These are phyloP conservation scores for Trichosporon faecale DNA, from an alignment of 1,284 basidiomycete genomes.

Conservation along the genomic window DNA sequence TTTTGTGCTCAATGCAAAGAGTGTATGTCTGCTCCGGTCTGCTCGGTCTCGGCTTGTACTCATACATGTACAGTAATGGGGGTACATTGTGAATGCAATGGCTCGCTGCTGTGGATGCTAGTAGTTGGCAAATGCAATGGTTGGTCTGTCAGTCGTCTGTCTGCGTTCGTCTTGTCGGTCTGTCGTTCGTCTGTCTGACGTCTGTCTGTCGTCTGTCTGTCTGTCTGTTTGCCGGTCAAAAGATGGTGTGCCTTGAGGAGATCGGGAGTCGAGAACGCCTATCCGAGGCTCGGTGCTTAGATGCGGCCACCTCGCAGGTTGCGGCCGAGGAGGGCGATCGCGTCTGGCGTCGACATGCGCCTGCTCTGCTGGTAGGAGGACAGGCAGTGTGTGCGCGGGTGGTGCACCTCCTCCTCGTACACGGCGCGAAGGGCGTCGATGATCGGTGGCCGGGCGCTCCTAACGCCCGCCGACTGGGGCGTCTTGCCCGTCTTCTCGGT, in stretches of 20 bases:
- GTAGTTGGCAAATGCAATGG: neutral
- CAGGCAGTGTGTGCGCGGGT: neutral
- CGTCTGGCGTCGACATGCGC: constrained; percentile 2
- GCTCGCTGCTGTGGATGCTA: neutral
- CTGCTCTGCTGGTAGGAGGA: constrained; percentile 1
- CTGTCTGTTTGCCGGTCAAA: too few relatives aligned
- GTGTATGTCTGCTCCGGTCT: too few relatives aligned
- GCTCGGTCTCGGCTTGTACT: too few relatives aligned
- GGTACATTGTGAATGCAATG: constrained; percentile 3
- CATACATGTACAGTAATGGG: constrained; percentile 1
- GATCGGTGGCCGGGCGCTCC: neutral
- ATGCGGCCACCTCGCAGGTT: neutral
- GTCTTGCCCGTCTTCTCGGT: neutral
- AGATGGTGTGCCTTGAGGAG: too few relatives aligned
- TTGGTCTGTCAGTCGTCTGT: neutral
- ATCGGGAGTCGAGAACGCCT: neutral
- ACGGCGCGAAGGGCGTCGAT: neutral
- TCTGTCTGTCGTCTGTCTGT: too few relatives aligned
- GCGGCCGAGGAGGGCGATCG: neutral
- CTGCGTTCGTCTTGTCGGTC: too few relatives aligned
- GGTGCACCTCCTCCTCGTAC: constrained; percentile 6
- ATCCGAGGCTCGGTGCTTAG: neutral
- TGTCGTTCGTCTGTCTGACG: too few relatives aligned
- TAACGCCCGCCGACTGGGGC: neutral
- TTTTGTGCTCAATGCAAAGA: neutral